Evolutionary conservation across 164 flowering plant genomes (phyloP).

Genomic region (Dillenia suffruticosa): DNA sequence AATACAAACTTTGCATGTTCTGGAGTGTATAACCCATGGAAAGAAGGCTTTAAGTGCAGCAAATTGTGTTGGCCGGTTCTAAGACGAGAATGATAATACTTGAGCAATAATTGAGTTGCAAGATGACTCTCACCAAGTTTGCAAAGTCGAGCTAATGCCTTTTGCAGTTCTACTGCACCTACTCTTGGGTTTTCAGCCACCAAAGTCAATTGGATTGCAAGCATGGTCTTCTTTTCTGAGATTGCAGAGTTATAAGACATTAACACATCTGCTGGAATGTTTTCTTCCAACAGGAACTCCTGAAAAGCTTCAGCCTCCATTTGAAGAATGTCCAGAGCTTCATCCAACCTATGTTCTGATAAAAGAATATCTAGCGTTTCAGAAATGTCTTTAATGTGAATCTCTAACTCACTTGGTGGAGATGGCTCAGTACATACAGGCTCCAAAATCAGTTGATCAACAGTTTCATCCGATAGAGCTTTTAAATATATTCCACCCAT

Average conservation of each 20-base stretch:
- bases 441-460: constrained; percentile 26
- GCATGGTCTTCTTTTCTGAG: constrained; percentile 38
- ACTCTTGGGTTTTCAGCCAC: constrained; percentile 48
- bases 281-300: constrained; percentile 22
- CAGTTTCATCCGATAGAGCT: constrained; percentile 26
- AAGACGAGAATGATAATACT: constrained; percentile 50
- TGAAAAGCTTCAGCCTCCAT: constrained; percentile 26
- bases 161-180: constrained; percentile 46
- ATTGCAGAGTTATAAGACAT: constrained; percentile 29
- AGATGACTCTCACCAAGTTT: constrained; percentile 41
- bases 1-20: constrained; percentile 51
- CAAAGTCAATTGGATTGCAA: constrained; percentile 30
- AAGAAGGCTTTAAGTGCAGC: constrained; percentile 29
- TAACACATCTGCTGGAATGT: constrained; percentile 19
- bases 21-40: constrained; percentile 25
- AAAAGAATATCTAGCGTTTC: constrained; percentile 52
- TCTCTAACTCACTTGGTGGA: constrained; percentile 27
- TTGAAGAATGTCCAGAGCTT: constrained; percentile 46
- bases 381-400: constrained; percentile 25
- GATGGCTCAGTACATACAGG: constrained; percentile 14
- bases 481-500: constrained; percentile 24
- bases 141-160: constrained; percentile 43
- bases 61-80: constrained; percentile 28
- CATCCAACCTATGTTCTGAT: constrained; percentile 49
- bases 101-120: constrained; percentile 45